phyloP scores from a whole-genome alignment of 768 basidiomycete genomes.

The Lentinula sp. region DNA sequence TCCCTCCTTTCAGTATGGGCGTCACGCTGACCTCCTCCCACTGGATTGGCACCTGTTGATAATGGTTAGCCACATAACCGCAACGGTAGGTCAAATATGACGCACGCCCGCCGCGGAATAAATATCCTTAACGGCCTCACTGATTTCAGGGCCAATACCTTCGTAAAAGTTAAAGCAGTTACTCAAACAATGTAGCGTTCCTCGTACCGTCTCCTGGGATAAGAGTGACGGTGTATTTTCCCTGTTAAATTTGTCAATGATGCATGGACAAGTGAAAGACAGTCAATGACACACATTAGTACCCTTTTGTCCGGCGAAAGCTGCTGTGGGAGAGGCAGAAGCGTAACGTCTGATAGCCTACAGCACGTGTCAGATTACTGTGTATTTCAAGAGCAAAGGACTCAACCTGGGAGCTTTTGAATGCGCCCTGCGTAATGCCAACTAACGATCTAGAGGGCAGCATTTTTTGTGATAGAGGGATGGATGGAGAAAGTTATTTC shows the following conservation, averaged over 20 bases:
- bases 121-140: constrained; percentile 91
- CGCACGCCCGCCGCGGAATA: constrained; percentile 81
- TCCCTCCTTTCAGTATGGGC: constrained; percentile 88
- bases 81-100: neutral
- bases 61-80: neutral
- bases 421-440: constrained; percentile 48
- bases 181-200: neutral
- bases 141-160: constrained; percentile 99
- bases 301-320: constrained; percentile 87
- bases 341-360: constrained; percentile 63
- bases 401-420: constrained; percentile 43
- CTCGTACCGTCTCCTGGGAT: constrained; percentile 91
- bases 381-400: neutral
- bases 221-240: constrained; percentile 93
- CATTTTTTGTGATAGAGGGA: constrained; percentile 29
- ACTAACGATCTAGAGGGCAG: constrained; percentile 52
- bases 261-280: neutral
- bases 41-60: constrained; percentile 82
- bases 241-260: constrained; percentile 38
- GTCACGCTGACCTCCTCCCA: constrained; percentile 99
- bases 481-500: neutral
- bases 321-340: constrained; percentile 75
- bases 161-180: constrained; percentile 7
- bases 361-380: constrained; percentile 10
- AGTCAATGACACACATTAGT: constrained; percentile 58